A percentile compares a stretch with the other conserved stretches of the same genome.
These are phyloP conservation scores for Colletotrichum sp. DNA, from an alignment of 2,329 filamentous ascomycete species.

Conservation along the genomic window DNA sequence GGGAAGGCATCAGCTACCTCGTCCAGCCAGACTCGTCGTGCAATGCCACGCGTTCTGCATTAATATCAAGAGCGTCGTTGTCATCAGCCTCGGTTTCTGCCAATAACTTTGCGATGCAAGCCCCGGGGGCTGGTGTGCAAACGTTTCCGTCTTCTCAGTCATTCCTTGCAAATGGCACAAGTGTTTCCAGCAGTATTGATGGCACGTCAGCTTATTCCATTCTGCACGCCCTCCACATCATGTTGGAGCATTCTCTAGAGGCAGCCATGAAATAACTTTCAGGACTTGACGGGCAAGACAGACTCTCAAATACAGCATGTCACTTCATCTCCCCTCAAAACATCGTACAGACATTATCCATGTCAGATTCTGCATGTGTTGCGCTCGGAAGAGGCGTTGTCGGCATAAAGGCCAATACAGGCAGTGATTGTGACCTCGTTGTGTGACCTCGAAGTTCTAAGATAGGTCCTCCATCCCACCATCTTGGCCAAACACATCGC, in stretches of 20 bases:
- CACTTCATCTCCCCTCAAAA: not conserved
- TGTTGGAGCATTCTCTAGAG: not conserved
- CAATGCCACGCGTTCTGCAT: not conserved
- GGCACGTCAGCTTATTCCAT: too few species aligned
- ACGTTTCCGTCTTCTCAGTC: not conserved
- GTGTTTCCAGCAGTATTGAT: not conserved
- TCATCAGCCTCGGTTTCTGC: not conserved
- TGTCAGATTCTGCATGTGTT: too few species aligned
- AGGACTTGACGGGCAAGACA: not conserved
- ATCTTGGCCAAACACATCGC: too few species aligned
- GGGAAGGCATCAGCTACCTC: not conserved
- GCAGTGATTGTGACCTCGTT: too few species aligned
- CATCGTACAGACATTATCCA: too few species aligned
- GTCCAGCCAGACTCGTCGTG: not conserved
- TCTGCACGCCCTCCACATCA: not conserved
- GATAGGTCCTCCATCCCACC: too few species aligned
- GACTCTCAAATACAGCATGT: not conserved
- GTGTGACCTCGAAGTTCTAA: too few species aligned
- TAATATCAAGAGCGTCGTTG: not conserved
- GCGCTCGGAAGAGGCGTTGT: too few species aligned
- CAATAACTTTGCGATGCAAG: not conserved
- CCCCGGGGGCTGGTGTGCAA: not conserved
- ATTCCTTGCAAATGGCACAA: not conserved
- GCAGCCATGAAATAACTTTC: not conserved
- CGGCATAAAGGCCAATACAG: too few species aligned